A percentile compares a stretch with the other conserved stretches of the same genome.
phyloP scores from a whole-genome alignment of 768 basidiomycete species.

The Leccinum boreale region DNA sequence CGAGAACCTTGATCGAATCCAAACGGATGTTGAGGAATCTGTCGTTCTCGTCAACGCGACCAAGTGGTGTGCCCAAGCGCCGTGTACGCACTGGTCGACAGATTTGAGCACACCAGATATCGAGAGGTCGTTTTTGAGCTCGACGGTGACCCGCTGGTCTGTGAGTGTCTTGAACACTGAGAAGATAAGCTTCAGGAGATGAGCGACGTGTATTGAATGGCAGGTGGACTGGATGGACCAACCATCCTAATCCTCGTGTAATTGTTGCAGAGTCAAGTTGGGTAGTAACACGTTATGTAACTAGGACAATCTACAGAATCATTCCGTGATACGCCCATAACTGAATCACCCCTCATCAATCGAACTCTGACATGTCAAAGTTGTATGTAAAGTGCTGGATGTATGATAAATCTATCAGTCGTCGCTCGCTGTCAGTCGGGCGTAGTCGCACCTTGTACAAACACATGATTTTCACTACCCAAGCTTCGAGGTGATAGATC shows the following conservation, averaged over 20 bases:
- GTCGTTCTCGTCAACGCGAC: constrained; percentile 7
- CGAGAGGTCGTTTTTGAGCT: constrained; percentile 97
- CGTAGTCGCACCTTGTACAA: constrained; percentile 62
- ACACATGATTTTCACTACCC: constrained; percentile 96
- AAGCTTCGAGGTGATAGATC: constrained; percentile 96
- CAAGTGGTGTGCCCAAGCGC: neutral
- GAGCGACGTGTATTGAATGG: neutral
- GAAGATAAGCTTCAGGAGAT: constrained; percentile 66
- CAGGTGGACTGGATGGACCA: constrained; percentile 2
- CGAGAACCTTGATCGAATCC: constrained; percentile 89
- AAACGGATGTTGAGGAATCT: constrained; percentile 96
- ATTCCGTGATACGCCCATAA: neutral
- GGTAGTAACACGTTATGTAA: constrained; percentile 1
- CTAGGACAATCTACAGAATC: neutral
- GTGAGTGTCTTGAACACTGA: constrained; percentile 99
- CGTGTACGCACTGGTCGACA: constrained; percentile 83
- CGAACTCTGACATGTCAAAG: constrained; percentile 35
- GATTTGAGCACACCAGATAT: constrained; percentile 96
- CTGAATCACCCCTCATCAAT: constrained; percentile 12
- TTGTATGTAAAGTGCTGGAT: constrained; percentile 32
- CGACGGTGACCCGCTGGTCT: constrained; percentile 94
- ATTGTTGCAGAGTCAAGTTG: neutral
- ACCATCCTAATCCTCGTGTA: constrained; percentile 24
- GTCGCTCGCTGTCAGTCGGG: neutral
- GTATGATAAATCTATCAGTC: neutral